These are phyloP conservation scores for Canavalia ensiformis DNA, from an alignment of 306 rosid genomes.

Conservation along the genomic window DNA sequence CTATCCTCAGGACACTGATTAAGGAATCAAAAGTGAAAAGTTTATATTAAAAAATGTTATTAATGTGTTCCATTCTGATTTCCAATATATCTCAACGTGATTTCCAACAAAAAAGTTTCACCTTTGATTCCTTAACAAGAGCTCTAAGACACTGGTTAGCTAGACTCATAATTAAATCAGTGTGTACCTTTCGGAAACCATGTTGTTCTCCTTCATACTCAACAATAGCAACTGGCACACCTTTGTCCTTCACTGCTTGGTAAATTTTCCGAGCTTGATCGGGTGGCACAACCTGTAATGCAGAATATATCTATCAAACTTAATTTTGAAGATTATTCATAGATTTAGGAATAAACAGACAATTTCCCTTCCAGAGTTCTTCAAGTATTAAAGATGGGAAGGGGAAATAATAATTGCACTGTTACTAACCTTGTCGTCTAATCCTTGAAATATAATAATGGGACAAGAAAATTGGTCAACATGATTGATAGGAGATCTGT, in stretches of 20 bases:
- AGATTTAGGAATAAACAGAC: neutral
- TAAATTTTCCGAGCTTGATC: slow-evolving; percentile 87
- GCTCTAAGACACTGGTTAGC: too few relatives aligned
- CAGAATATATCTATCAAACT: slow-evolving; percentile 2
- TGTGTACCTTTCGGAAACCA: slow-evolving; percentile 88
- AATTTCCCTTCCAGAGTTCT: neutral
- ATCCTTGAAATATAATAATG: slow-evolving; percentile 88
- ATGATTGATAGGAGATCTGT: slow-evolving; percentile 87
- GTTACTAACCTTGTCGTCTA: slow-evolving; percentile 86
- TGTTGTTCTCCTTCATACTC: slow-evolving; percentile 98
- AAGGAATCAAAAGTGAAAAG: too few relatives aligned
- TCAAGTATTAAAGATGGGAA: neutral
- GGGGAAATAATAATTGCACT: slow-evolving; percentile 1
- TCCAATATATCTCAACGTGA: too few relatives aligned
- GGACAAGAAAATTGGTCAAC: slow-evolving; percentile 88
- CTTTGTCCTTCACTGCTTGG: slow-evolving; percentile 81
- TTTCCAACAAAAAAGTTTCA: too few relatives aligned
- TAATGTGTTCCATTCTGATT: too few relatives aligned
- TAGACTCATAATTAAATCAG: neutral
- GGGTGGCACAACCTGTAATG: slow-evolving; percentile 81
- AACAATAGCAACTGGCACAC: slow-evolving; percentile 90
- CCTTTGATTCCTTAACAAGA: too few relatives aligned
- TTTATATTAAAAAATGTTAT: too few relatives aligned
- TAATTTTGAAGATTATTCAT: neutral
- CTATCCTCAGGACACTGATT: too few relatives aligned